Evolutionary conservation across 306 rosid species (phyloP), one percentile per base, ranked within the genome.

Genomic region (Pterocarpus macrocarpus): DNA sequence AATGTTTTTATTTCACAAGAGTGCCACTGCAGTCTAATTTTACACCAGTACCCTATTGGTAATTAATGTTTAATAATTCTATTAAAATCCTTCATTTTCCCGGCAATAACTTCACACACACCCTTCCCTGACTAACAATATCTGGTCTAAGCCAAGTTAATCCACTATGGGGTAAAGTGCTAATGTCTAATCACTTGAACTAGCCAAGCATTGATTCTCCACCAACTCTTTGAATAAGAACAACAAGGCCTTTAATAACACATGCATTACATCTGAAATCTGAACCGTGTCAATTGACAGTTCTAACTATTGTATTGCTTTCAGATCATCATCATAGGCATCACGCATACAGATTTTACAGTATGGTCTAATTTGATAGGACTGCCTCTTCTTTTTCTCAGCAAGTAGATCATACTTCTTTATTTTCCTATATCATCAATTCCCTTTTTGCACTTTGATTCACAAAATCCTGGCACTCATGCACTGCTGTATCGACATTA

Each of bases 21-120:
- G 1, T 3, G 17, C 30, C 0, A n/a, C 69, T 28, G 33, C 5
- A 43, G 52, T 55, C 38, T 59, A 70, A 71, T 55, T 70, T 11
- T 65, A 44, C 5, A 61, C 44, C 45, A 28, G 65, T 35, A n/a
- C 55, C 34, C 36, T 41, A 13, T 73, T 55, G 36, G 84, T 55
- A 52, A 15, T 4, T 52, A 52, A 52, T 15, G n/a, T 17, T 55
- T 16, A 3, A 55, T 55, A 69, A 14, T 44, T 56, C 62, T 43
- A 35, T 58, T 64, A 75, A 41, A 80, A 71, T 50, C 32, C 80
- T 71, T 44, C 69, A 59, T 62, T 0, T 69, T 52, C 62, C 75
- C 44, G n/a, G 2, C 5, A 16, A 16, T 17, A 55, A 16, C 8
- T 55, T 13, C 28, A 55, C 28, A 17, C 61, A n/a, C 30, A 7